Base-by-base conservation (phyloP, 2,329 filamentous ascomycete genomes). In the Pestalotiopsis sp. region DNA sequence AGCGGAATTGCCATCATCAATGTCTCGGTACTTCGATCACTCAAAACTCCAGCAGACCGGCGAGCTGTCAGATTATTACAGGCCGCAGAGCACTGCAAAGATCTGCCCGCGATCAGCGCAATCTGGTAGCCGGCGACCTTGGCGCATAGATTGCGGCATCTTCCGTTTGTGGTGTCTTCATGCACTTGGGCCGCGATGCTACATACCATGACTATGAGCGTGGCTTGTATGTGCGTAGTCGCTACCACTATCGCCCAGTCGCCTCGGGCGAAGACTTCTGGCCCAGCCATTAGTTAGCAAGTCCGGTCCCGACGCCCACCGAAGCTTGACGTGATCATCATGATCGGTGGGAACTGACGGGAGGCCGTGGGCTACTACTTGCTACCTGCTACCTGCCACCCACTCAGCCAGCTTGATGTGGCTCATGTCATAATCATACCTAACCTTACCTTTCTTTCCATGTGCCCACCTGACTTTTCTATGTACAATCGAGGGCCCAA, bases 271-370 rank as follows among this genome's bases (percentile, higher is more conserved):
- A 52, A 35, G 30, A 35, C 30, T 35, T 52, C 20, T 52, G 44
- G 44, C 44, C 20, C 44, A 52, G 44, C 44, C 44, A 52, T 52
- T 20, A 20, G 17, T 20, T 52, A 52, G 44, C n/a, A 52, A 52
- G 44, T 17, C 44, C 22, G 56, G 56, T 17, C 56, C 22, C 17
- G 22, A 13, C 9, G 22, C 22, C 56, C 20, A 26, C 56, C 17
- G 10, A 26, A 58, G 26, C 22, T 61, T 39, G 58, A 61, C 58
- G 58, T 61, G 58, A 61, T 61, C 58, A 13, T 61, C 58, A 39
- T 26, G 11, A n/a, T 26, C 24, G 58, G 30, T 35, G 14, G 58
- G 26, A 35, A 35, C 30, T 35, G 30, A 61, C 58, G 24, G 26
- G 56, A 35, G 10, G 14, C 56, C 56, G 3, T 58, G 44, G 20